Evolutionary conservation across 768 basidiomycete genomes (phyloP), one percentile per base, ranked within the genome.

Genomic region (Boletus coccyginus): DNA sequence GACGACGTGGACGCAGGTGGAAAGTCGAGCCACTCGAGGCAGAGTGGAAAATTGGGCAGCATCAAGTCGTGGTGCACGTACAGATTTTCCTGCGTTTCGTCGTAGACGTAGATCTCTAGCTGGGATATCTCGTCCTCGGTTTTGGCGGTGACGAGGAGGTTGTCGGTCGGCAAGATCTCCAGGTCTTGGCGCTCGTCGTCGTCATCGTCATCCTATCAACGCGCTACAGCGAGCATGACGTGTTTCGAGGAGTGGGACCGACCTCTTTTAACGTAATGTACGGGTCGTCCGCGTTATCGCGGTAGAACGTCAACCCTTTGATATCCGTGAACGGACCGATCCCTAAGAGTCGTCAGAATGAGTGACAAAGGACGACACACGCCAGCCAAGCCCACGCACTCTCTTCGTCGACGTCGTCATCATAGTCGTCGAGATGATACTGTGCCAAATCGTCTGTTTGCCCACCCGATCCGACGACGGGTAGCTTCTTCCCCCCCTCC

Each of bases 21-120:
- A 72, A 94, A 98, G 70, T 98, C 92, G 56, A 98, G 87, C 97
- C 97, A 99, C 79, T 99, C 97, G 55, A 99, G 90, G 65, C 96
- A 98, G 56, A 99, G 87, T 10, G 97, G 97, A 73, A 98, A 94
- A 61, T 92, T 93, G 60, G 96, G 94, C 32, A 99, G 83, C 87
- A 99, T 92, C 70, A 98, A 81, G 71, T 99, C 97, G 73, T 99
- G 97, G 70, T 98, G 97, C 39, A 89, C 90, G 69, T 94, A 98
- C 42, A 98, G 82, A 69, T 92, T 93, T 69, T 94, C 92, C 74
- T 90, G 78, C 0, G 84, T 79, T 67, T 96, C 94, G 70, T 98
- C 94, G 73, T 97, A 98, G 65, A 98, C 87, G 74, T 96, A 96
- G 61, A 97, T 81, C 70, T 98, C 96, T 52, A 98, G 82, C 61